These are phyloP conservation scores for Fomitopsis schrenkii DNA, from an alignment of 1,284 basidiomycete genomes.

Conservation along the genomic window DNA sequence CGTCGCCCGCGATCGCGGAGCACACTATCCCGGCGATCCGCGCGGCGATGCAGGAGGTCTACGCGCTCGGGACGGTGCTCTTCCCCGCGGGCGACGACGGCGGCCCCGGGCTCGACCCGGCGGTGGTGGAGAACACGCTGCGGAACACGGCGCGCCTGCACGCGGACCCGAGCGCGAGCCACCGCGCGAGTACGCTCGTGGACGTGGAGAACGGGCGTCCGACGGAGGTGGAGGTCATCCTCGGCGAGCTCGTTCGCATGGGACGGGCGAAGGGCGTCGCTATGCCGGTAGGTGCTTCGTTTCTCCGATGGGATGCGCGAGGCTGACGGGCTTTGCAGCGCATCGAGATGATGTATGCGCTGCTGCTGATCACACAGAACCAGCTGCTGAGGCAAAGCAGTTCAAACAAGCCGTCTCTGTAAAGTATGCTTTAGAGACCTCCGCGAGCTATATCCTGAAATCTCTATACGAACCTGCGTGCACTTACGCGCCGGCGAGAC, in stretches of 20 bases:
- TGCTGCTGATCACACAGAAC: conserved; percentile 48
- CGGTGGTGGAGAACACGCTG: conserved; percentile 36
- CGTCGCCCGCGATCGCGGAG: conserved; percentile 33
- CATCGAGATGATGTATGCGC: conserved; percentile 46
- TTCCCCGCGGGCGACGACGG: conserved; percentile 44
- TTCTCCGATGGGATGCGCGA: background rate
- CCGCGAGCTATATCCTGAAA: too few relatives aligned
- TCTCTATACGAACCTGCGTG: too few relatives aligned
- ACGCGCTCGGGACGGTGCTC: conserved; percentile 43
- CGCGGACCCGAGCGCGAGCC: conserved; percentile 36
- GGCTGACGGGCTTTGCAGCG: conserved; percentile 28
- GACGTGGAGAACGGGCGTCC: conserved; percentile 51
- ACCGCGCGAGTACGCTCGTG: conserved; percentile 59
- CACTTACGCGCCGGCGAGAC: too few relatives aligned
- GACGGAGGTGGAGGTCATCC: conserved; percentile 62
- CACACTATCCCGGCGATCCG: conserved; percentile 46
- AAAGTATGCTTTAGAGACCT: background rate
- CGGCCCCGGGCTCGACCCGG: conserved; percentile 37
- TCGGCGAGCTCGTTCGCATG: conserved; percentile 58
- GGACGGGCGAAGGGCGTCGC: conserved; percentile 42
- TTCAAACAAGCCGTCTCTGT: background rate
- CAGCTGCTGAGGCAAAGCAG: conserved; percentile 33
- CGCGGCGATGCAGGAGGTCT: conserved; percentile 44
- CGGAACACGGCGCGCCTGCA: conserved; percentile 36
- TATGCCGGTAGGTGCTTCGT: conserved; percentile 43